Evolutionary conservation across 1,284 basidiomycete species (phyloP), one percentile per base, ranked within the genome.

Genomic region (Puccinia coronata): DNA sequence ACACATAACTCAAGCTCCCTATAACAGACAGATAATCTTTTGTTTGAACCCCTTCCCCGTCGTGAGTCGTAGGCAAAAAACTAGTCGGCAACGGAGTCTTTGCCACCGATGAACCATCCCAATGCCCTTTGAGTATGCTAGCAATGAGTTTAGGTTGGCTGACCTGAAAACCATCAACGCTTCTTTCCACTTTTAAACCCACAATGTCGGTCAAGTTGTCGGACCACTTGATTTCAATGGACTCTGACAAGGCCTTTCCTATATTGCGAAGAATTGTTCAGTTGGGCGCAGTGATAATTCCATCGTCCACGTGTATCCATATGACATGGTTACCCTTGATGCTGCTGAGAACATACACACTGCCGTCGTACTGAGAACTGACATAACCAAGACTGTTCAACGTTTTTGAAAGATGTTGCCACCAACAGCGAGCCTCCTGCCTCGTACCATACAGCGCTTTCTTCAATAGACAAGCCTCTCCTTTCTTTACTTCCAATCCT

Each of bases 261-360:
- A 71, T 8, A 8, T 72, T 28, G 14, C 6, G 3, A 16, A 72
- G 43, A 2, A 72, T 11, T 11, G 39, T 5, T 1, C 28, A 25
- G 49, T 3, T 23, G 23, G 41, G 41, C 2, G 41, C 69, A 16
- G 69, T 72, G 8, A 72, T 41, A 2, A 49, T 49, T 16, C 69
- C 69, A 72, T 72, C 69, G 49, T 72, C 69, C 1, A 72, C 69
- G 49, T 72, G 69, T 1, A 72, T 4, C 69, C 69, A 72, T 11
- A 71, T 71, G n/a, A 43, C 47, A n/a, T 36, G n/a, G 23, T 18
- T 43, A n/a, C 39, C 67, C 3, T 16, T 12, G 12, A 11, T 9
- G 9, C 25, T 5, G 36, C 28, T 71, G 11, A 39, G n/a, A 16
- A 71, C 23, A n/a, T 71, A 71, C 6, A 71, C 12, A 23, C 39